Evolutionary conservation across 192 early-diverging fungal genomes (phyloP).

Genomic region (Rhizophagus prolifer): DNA sequence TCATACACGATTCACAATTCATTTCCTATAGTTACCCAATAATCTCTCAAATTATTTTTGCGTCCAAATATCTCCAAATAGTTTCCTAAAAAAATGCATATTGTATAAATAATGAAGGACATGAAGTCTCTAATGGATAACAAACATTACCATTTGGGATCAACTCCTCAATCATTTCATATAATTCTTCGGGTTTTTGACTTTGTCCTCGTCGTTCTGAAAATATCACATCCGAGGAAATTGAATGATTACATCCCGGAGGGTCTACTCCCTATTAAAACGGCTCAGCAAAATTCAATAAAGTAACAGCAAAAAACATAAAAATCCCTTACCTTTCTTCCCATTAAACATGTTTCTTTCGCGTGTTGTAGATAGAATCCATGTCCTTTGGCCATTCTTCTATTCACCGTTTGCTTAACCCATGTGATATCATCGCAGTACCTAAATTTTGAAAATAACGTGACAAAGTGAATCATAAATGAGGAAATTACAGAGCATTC

Average conservation of each 20-base stretch:
- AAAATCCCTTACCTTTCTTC: constrained; percentile 67
- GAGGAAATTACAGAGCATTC: background rate
- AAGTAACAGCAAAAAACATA: background rate
- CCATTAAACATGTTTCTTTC: constrained; percentile 95
- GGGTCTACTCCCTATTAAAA: constrained; percentile 66
- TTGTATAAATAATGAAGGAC: background rate
- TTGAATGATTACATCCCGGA: constrained; percentile 65
- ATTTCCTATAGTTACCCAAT: constrained; percentile 97
- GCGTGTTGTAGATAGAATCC: constrained; percentile 97
- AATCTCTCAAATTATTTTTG: constrained; percentile 93
- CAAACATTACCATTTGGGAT: constrained; percentile 72
- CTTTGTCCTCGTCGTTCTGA: constrained; percentile 92
- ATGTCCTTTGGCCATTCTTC: constrained; percentile 96
- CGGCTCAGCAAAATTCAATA: background rate
- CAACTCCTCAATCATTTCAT: constrained; percentile 92
- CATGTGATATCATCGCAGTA: constrained; percentile 96
- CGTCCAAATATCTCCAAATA: constrained; percentile 96
- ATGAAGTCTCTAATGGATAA: constrained; percentile 5
- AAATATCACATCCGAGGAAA: constrained; percentile 89
- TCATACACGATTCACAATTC: constrained; percentile 61
- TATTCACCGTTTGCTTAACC: constrained; percentile 96
- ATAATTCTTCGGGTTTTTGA: constrained; percentile 95
- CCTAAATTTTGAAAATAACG: constrained; percentile 32
- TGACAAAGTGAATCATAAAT: constrained; percentile 2
- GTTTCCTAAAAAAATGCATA: constrained; percentile 48